These are phyloP conservation scores for Ceratocystis diversiconidia DNA, from an alignment of 2,329 filamentous ascomycete species.

Conservation along the genomic window DNA sequence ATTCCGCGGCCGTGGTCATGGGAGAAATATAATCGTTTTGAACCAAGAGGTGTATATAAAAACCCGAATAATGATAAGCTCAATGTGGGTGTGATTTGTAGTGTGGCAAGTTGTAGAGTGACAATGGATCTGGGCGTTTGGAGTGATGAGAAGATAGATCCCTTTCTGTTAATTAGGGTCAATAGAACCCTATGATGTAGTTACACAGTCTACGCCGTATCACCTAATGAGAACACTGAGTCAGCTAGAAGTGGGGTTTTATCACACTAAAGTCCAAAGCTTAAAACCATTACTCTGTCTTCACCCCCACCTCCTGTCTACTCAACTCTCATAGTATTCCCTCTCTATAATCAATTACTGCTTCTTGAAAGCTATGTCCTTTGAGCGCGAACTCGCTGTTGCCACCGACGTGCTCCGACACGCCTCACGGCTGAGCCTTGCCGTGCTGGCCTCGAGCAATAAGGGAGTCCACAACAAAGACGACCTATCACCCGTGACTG, in stretches of 20 bases:
- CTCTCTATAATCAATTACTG: background rate
- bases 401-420: conserved; percentile 31
- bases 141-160: too few species aligned
- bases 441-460: conserved; percentile 33
- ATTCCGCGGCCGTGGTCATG: conserved; percentile 70
- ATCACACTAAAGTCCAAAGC: background rate
- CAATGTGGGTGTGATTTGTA: background rate
- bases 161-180: too few species aligned
- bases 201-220: background rate
- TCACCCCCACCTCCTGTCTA: background rate
- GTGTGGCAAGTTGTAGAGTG: background rate
- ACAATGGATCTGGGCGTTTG: too few species aligned
- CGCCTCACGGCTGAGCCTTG: conserved; percentile 37
- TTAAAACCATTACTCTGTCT: background rate
- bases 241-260: background rate
- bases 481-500: conserved; percentile 42
- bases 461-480: conserved; percentile 39
- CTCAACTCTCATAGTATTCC: background rate
- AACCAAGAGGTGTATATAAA: too few species aligned
- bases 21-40: conserved; percentile 26
- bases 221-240: background rate
- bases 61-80: too few species aligned
- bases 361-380: conserved; percentile 21
- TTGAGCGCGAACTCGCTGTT: conserved; percentile 30
- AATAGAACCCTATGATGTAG: too few species aligned